A percentile compares a stretch with the other conserved stretches of the same genome.
Conservation (phyloP, 106 monocot genomes). For the Narthecium ossifragum region DNA sequence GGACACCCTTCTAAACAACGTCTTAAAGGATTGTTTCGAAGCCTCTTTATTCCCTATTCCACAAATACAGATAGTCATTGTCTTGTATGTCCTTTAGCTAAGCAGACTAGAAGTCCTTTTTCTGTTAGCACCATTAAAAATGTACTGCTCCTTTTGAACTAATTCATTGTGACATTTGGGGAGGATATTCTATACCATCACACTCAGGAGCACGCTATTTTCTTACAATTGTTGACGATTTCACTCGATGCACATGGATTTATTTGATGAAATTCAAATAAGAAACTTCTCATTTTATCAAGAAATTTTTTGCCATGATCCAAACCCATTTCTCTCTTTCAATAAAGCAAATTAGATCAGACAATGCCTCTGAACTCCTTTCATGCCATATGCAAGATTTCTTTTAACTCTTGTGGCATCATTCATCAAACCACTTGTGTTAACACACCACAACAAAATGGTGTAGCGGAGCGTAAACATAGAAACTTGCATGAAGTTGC, state of each 20-base stretch:
- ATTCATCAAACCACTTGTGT: constrained; percentile 13
- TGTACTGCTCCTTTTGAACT: neutral
- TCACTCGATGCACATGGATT: neutral
- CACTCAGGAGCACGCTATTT: neutral
- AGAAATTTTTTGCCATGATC: neutral
- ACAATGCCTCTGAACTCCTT: neutral
- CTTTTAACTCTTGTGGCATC: neutral
- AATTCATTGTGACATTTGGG: neutral
- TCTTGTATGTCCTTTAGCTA: neutral
- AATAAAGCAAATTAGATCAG: neutral
- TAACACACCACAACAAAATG: constrained; percentile 11
- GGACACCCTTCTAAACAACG: neutral
- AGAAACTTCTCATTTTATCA: neutral
- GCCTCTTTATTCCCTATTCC: neutral
- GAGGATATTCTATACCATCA: no score
- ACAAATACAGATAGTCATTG: neutral
- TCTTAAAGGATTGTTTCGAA: neutral
- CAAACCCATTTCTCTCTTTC: neutral
- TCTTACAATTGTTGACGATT: neutral
- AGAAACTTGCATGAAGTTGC: constrained; percentile 8
- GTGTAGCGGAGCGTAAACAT: constrained; percentile 13
- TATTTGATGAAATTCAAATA: neutral
- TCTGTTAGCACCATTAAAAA: neutral
- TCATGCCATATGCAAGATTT: neutral
- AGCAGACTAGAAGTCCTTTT: neutral